Evolutionary conservation across 345 rosid species (phyloP).

Genomic region (Euphorbia pulcherrima): DNA sequence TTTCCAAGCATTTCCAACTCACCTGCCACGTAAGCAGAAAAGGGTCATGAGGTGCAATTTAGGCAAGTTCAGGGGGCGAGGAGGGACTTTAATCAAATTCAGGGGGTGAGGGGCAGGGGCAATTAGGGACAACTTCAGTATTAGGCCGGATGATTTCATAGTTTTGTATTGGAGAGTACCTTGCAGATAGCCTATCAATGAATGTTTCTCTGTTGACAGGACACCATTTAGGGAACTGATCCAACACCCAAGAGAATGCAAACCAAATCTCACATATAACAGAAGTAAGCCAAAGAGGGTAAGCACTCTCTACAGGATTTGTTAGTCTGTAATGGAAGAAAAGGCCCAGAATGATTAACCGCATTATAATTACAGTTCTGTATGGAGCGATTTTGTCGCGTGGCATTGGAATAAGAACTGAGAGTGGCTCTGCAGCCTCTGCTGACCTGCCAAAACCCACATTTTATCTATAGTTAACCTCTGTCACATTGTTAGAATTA

Average conservation of each 20-base stretch:
- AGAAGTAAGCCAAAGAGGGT: slow-evolving; percentile 80
- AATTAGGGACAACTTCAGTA: too few species aligned
- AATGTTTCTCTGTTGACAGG: slow-evolving; percentile 72
- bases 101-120: too few species aligned
- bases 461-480: neutral
- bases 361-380: slow-evolving; percentile 66
- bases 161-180: slow-evolving; percentile 36
- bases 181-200: slow-evolving; percentile 69
- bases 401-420: slow-evolving; percentile 57
- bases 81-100: too few species aligned
- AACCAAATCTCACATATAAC: slow-evolving; percentile 99
- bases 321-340: slow-evolving; percentile 92
- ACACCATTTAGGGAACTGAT: slow-evolving; percentile 99
- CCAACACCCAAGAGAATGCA: slow-evolving; percentile 96
- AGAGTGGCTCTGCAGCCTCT: slow-evolving; percentile 66
- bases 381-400: slow-evolving; percentile 68
- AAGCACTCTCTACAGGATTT: slow-evolving; percentile 91
- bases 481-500: neutral
- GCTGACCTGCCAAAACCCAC: slow-evolving; percentile 42
- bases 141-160: neutral
- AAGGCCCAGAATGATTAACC: slow-evolving; percentile 75
- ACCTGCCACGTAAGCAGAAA: too few species aligned
- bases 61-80: too few species aligned
- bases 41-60: too few species aligned
- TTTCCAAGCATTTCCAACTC: too few species aligned